phyloP scores from a whole-genome alignment of 2,329 filamentous ascomycete genomes.

The Neonectria magnoliae region DNA sequence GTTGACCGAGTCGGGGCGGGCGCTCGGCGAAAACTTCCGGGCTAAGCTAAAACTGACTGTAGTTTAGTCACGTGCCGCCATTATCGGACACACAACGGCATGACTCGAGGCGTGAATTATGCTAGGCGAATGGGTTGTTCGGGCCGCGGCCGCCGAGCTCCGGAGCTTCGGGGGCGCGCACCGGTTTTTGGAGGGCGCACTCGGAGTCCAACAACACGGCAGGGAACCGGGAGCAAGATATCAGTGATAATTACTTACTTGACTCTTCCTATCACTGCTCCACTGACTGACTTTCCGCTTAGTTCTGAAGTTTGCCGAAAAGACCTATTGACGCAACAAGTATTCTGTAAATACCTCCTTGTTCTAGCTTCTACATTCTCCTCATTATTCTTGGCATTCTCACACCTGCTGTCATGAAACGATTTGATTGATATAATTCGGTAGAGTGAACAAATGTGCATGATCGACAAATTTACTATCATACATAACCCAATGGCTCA shows the following conservation, averaged over 20 bases:
- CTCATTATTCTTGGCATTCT: no score
- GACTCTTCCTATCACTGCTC: background rate
- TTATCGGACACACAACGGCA: background rate
- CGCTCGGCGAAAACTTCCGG: constrained; percentile 19
- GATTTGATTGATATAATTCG: background rate
- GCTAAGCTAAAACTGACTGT: background rate
- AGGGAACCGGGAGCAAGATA: background rate
- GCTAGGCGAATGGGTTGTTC: background rate
- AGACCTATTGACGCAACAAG: background rate
- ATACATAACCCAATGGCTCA: background rate
- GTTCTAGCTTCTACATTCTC: background rate
- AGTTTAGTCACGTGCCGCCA: constrained; percentile 13
- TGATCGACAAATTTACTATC: background rate
- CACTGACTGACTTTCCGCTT: background rate
- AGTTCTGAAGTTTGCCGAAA: no score
- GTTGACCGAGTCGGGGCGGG: background rate
- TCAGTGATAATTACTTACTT: background rate
- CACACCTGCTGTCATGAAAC: background rate
- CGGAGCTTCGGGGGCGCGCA: constrained; percentile 1
- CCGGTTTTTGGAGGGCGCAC: constrained; percentile 14
- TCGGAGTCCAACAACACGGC: background rate
- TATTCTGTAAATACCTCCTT: background rate
- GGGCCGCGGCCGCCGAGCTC: background rate
- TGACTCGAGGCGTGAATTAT: background rate
- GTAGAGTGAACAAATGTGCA: background rate